These are phyloP conservation scores for Begonia loranthoides DNA, from an alignment of 306 rosid genomes.

Conservation along the genomic window DNA sequence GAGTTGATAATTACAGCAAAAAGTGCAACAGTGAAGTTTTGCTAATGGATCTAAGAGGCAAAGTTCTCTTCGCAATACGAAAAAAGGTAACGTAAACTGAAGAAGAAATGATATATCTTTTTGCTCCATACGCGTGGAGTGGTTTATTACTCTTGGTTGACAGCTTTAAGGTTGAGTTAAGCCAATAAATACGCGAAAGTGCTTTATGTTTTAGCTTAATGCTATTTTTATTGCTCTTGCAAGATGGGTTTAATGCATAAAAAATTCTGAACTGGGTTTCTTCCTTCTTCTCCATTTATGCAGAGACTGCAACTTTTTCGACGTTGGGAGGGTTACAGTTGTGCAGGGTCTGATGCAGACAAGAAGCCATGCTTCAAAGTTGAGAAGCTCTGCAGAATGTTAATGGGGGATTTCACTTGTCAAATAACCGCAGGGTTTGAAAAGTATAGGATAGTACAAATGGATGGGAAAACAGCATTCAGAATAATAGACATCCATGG, in stretches of 20 bases:
- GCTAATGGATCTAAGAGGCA: conserved; percentile 31
- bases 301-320: conserved; percentile 53
- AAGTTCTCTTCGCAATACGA: conserved; percentile 19
- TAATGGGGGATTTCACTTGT: conserved; percentile 35
- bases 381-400: conserved; percentile 24
- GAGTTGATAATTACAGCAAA: conserved; percentile 25
- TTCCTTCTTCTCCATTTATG: not conserved
- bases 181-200: too few species aligned
- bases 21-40: conserved; percentile 20
- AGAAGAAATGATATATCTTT: not conserved
- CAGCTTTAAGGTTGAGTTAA: too few species aligned
- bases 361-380: conserved; percentile 48
- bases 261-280: conserved; percentile 3
- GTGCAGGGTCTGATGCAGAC: conserved; percentile 10
- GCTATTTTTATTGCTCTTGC: not conserved
- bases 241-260: not conserved
- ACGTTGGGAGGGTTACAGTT: conserved; percentile 57
- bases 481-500: conserved; percentile 37
- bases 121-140: too few species aligned
- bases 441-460: conserved; percentile 32
- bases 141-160: not conserved
- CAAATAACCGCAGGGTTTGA: conserved; percentile 37
- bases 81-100: conserved; percentile 14
- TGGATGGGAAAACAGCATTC: conserved; percentile 30
- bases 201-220: not conserved